phyloP scores from a whole-genome alignment of 2,329 filamentous ascomycete species.

The Colletotrichum eremochloae region DNA sequence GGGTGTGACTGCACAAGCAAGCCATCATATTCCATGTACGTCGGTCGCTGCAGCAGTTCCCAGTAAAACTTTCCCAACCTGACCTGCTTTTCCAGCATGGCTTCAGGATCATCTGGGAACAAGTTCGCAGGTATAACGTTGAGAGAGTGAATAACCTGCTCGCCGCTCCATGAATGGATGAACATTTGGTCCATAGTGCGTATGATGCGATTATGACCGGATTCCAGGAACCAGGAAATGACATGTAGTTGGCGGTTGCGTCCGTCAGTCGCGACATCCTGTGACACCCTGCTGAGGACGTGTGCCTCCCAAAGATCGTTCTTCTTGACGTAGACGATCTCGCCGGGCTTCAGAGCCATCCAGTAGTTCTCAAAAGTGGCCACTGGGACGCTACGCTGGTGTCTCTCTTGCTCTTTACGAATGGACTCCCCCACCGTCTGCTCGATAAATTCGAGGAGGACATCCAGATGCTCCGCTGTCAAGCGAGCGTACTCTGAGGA shows the following conservation, averaged over 20 bases:
- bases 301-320: conserved; percentile 58
- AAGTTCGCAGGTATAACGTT: conserved; percentile 58
- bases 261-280: conserved; percentile 6
- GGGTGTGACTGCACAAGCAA: conserved; percentile 50
- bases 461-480: conserved; percentile 60
- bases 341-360: conserved; percentile 61
- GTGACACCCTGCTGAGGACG: conserved; percentile 54
- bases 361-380: conserved; percentile 62
- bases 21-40: conserved; percentile 62
- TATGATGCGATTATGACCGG: conserved; percentile 50
- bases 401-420: conserved; percentile 56
- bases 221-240: conserved; percentile 59
- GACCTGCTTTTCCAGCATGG: conserved; percentile 55
- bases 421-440: conserved; percentile 54
- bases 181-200: conserved; percentile 55
- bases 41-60: conserved; percentile 60
- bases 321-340: conserved; percentile 58
- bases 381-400: conserved; percentile 53
- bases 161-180: conserved; percentile 57
- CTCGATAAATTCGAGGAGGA: conserved; percentile 60
- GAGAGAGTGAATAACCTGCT: conserved; percentile 58
- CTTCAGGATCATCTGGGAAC: conserved; percentile 54
- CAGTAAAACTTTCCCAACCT: conserved; percentile 60
- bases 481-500: conserved; percentile 55
- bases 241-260: conserved; percentile 43